These are phyloP conservation scores for Misopates orontium DNA, from an alignment of 257 asterid species.

Conservation along the genomic window DNA sequence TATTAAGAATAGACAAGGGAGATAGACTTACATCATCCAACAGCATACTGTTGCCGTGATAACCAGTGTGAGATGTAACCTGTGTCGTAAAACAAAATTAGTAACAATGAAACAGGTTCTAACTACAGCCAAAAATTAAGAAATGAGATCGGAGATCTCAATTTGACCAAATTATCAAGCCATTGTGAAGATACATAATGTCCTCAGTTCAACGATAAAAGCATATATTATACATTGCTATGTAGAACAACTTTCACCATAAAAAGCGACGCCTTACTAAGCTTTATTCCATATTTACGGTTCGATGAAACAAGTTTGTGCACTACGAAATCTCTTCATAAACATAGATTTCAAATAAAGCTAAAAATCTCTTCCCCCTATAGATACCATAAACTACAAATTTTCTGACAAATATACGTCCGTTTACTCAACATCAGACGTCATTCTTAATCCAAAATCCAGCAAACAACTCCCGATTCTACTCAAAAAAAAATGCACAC, in stretches of 20 bases:
- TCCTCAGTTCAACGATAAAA: background rate
- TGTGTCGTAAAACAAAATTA: constrained; percentile 38
- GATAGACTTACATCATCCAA: constrained; percentile 94
- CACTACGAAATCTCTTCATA: too few species aligned
- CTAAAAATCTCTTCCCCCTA: too few species aligned
- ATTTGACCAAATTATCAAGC: constrained; percentile 10
- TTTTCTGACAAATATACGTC: background rate
- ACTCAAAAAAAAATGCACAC: background rate
- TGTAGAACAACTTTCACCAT: background rate
- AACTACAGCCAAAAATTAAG: constrained; percentile 6
- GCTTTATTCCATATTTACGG: too few species aligned
- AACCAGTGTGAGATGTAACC: constrained; percentile 89
- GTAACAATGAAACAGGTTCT: background rate
- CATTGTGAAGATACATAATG: background rate
- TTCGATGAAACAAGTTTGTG: too few species aligned
- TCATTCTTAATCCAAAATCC: background rate
- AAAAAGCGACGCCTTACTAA: too few species aligned
- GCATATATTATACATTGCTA: background rate
- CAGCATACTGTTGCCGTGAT: constrained; percentile 96
- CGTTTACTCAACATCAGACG: background rate
- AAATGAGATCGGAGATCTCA: background rate
- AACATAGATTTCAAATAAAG: too few species aligned
- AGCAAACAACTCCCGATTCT: background rate
- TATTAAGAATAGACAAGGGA: constrained; percentile 21
- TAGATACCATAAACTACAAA: background rate